Conservation (phyloP, 495 filamentous ascomycete species). For the Ascobolus immersus region DNA sequence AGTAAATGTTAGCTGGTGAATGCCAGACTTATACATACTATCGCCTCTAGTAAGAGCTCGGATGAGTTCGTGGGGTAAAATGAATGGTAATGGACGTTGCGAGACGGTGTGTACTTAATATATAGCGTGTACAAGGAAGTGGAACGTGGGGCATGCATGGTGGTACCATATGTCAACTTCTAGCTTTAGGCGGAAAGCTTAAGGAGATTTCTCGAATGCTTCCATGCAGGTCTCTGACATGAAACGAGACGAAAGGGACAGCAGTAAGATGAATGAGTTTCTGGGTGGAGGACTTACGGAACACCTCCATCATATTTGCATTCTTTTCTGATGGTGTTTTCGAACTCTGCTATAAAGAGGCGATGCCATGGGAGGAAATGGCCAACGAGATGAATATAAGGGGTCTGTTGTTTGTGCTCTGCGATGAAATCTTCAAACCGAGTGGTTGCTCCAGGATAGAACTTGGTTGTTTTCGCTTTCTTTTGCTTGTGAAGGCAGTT, state of each 20-base stretch:
- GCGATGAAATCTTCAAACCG: slow-evolving; percentile 48
- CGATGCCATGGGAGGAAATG: slow-evolving; percentile 19
- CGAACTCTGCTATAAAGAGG: slow-evolving; percentile 12
- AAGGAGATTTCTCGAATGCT: too few species aligned
- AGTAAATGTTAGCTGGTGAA: background rate
- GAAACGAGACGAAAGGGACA: too few species aligned
- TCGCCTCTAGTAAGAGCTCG: too few species aligned
- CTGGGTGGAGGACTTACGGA: slow-evolving; percentile 12
- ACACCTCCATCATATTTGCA: slow-evolving; percentile 17
- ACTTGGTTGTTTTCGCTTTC: background rate
- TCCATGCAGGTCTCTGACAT: too few species aligned
- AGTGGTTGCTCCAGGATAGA: slow-evolving; percentile 18
- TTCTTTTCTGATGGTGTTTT: slow-evolving; percentile 11
- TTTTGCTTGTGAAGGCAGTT: slow-evolving; percentile 5
- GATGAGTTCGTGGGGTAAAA: too few species aligned
- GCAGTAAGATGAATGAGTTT: too few species aligned
- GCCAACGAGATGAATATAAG: slow-evolving; percentile 18
- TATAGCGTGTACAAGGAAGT: too few species aligned
- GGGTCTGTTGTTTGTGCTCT: slow-evolving; percentile 18
- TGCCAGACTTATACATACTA: background rate
- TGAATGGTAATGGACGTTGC: too few species aligned
- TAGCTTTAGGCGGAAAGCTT: too few species aligned
- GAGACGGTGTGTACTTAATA: too few species aligned
- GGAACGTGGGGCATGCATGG: too few species aligned
- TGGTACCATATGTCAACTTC: too few species aligned